phyloP scores from a whole-genome alignment of 2,329 filamentous ascomycete genomes.

The Beauveria caledonica region DNA sequence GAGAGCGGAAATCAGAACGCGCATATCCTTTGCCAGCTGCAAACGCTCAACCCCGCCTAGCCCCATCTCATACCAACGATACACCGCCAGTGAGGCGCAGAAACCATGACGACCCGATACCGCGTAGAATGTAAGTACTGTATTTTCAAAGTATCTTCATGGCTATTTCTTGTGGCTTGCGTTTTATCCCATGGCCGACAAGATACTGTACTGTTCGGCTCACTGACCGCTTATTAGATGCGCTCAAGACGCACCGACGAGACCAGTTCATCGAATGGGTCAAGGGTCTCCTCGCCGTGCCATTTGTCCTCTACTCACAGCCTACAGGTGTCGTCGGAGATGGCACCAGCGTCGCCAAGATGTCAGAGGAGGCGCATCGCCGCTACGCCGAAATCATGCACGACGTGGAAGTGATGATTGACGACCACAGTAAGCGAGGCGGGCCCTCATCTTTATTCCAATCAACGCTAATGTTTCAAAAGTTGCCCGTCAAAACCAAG shows the following conservation, averaged over 20 bases:
- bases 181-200: too few relatives aligned
- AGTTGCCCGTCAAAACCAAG: constrained; percentile 64
- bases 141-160: neutral
- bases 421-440: constrained; percentile 66
- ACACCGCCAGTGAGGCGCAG: neutral
- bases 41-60: constrained; percentile 5
- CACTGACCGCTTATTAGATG: constrained; percentile 35
- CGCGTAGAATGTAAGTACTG: constrained; percentile 62
- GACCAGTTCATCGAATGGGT: constrained; percentile 97
- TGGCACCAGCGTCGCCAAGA: constrained; percentile 56
- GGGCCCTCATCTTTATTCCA: too few relatives aligned
- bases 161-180: neutral
- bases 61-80: neutral
- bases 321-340: constrained; percentile 79
- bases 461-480: neutral
- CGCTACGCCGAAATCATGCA: constrained; percentile 93
- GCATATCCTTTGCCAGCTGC: neutral
- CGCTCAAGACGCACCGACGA: constrained; percentile 73
- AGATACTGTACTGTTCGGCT: neutral
- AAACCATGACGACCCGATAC: constrained; percentile 53
- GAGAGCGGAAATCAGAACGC: neutral
- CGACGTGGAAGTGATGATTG: constrained; percentile 85
- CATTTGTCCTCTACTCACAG: constrained; percentile 93
- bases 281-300: constrained; percentile 87
- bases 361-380: constrained; percentile 72